Base-by-base conservation (phyloP, 306 rosid genomes). In the Oemleria cerasiformis region DNA sequence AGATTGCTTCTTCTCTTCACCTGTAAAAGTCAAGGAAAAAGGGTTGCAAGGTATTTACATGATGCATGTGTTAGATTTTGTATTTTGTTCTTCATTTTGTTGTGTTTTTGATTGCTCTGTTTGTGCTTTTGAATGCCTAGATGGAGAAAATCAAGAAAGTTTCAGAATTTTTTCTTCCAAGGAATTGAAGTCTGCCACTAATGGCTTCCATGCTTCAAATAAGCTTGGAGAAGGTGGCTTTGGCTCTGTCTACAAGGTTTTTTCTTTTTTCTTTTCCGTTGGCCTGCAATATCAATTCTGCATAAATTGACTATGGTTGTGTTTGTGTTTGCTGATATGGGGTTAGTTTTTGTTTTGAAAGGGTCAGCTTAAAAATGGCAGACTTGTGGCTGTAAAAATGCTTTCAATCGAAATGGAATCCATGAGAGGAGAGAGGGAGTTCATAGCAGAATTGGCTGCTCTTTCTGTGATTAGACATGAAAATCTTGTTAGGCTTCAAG, bases 211-310 rank as follows among this genome's bases (percentile, higher is more conserved):
- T 59, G 60, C 83, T 49, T 75, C 93, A 4, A 68, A 78, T 30
- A 89, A 87, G 77, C 12, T 94, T 41, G 99, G 99, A 51, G 84
- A 89, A 79, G 99, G 99, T 7, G 96, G 96, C 40, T 94, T 91
- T 64, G 99, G 96, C 66, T 41, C 70, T 66, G 99, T 94, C 48
- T 91, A 82, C 48, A 89, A 89, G 99, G 99, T 91, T 65, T 42
- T 30, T 30, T 30, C 2, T 30, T 30, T 30, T 30, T 30, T 30
- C 36, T 30, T 30, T 53, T 39, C 14, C 14, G 50, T 57, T 40
- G 19, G 34, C 42, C 65, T 56, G 7, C 10, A 75, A 43, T 49
- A 58, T 16, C 11, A 66, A 30, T 44, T 67, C 71, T 51, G 20
- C 47, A 30, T 16, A 9, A 53, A 54, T 8, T 50, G 49, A 62